Percentiles rank a stretch among this genome's conserved stretches.
These are phyloP conservation scores for Linum tenue DNA, from an alignment of 345 rosid species.

Conservation along the genomic window DNA sequence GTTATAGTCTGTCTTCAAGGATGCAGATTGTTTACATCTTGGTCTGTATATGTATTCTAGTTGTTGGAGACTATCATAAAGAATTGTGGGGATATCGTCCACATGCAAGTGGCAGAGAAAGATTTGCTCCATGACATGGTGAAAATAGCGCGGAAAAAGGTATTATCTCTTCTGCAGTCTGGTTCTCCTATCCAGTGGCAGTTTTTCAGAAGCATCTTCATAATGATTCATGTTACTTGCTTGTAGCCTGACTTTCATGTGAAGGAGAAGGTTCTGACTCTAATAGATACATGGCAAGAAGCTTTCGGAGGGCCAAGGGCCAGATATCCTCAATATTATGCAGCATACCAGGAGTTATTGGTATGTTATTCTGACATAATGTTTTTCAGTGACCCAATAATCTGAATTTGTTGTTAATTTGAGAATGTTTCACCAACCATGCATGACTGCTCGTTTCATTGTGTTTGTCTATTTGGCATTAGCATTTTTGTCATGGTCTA, in stretches of 20 bases:
- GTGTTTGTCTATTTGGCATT: not conserved
- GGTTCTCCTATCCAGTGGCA: not conserved
- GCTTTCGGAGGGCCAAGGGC: slow-evolving; percentile 97
- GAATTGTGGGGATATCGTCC: slow-evolving; percentile 88
- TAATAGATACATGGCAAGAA: slow-evolving; percentile 93
- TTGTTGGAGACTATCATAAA: slow-evolving; percentile 93
- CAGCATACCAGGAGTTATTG: slow-evolving; percentile 83
- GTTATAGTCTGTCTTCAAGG: no score
- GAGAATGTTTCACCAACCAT: slow-evolving; percentile 4
- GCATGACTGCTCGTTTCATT: not conserved
- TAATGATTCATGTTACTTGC: no score
- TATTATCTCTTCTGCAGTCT: slow-evolving; percentile 15
- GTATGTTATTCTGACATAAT: slow-evolving; percentile 27
- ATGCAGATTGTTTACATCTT: no score
- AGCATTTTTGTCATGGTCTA: slow-evolving; percentile 7
- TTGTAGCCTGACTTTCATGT: slow-evolving; percentile 82
- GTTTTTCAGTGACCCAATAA: slow-evolving; percentile 10
- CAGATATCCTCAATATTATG: slow-evolving; percentile 77
- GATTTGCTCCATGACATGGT: slow-evolving; percentile 80
- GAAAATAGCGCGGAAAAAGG: slow-evolving; percentile 79
- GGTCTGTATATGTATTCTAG: slow-evolving; percentile 22
- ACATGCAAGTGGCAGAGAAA: slow-evolving; percentile 78
- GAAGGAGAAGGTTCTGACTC: slow-evolving; percentile 66
- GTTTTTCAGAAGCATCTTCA: no score
- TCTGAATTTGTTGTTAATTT: slow-evolving; percentile 6